phyloP scores from a whole-genome alignment of 805 yeast species.

The Saccharomycopsis fibuligera region DNA sequence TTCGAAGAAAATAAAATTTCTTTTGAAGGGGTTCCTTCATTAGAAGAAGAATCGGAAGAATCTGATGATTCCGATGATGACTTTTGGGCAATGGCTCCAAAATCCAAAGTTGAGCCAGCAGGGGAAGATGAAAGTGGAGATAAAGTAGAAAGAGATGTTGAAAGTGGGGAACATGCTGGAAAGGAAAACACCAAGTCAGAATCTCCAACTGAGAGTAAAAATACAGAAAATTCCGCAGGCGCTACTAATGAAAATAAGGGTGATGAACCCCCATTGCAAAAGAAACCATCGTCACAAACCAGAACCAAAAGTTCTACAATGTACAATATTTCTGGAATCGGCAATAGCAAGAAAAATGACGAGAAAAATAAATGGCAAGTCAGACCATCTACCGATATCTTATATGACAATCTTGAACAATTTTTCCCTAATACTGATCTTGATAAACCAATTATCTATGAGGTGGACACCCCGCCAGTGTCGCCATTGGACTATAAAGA shows the following conservation, averaged over 20 bases:
- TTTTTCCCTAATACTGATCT: slow-evolving; percentile 90
- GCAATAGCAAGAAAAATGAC: background rate
- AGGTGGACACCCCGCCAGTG: slow-evolving; percentile 55
- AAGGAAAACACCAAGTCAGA: background rate
- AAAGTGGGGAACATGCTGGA: background rate
- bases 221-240: background rate
- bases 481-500: slow-evolving; percentile 36
- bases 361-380: slow-evolving; percentile 47
- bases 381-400: slow-evolving; percentile 92
- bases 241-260: background rate
- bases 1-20: slow-evolving; percentile 67
- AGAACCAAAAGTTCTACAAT: too few relatives aligned
- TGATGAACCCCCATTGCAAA: too few relatives aligned
- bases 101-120: slow-evolving; percentile 16
- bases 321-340: too few relatives aligned
- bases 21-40: slow-evolving; percentile 67
- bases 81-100: slow-evolving; percentile 50
- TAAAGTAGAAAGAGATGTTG: background rate
- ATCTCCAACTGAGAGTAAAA: background rate
- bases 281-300: slow-evolving; percentile 5
- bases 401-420: slow-evolving; percentile 83
- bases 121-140: background rate
- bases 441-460: slow-evolving; percentile 83
- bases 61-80: slow-evolving; percentile 41
- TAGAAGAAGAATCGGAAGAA: slow-evolving; percentile 31